Conservation (phyloP, 805 yeast species). For the Cyberlindnera misumaiensis region DNA sequence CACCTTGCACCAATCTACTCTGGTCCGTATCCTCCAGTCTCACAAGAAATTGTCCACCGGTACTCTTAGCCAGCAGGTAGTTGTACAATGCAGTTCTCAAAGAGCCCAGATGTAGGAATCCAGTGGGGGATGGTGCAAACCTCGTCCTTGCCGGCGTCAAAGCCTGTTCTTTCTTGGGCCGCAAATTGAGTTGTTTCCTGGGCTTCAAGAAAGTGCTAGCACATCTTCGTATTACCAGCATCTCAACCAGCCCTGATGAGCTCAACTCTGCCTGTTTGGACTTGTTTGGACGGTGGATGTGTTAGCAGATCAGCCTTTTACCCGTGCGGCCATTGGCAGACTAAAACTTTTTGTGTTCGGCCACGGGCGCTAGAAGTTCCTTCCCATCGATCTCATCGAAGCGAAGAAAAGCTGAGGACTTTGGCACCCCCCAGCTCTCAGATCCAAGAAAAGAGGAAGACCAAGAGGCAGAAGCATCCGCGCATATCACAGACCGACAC, state of each 20-base stretch:
- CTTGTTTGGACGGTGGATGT: no score
- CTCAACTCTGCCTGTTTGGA: no score
- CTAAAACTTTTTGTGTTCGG: no score
- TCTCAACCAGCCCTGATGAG: conserved; percentile 5
- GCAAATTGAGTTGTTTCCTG: conserved; percentile 7
- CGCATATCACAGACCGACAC: no score
- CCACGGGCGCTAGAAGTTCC: no score
- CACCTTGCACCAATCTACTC: conserved; percentile 68
- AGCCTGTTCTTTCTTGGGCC: conserved; percentile 24
- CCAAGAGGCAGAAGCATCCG: no score
- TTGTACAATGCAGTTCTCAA: conserved; percentile 90
- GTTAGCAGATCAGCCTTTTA: no score
- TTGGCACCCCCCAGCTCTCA: no score
- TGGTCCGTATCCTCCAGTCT: conserved; percentile 93
- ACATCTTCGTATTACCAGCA: background rate
- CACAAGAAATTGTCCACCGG: conserved; percentile 74
- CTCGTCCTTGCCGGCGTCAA: conserved; percentile 63
- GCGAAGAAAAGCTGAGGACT: no score
- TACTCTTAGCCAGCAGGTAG: conserved; percentile 69
- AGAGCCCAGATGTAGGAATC: conserved; percentile 89
- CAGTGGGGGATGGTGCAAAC: conserved; percentile 98
- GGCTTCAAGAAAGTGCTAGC: conserved; percentile 12
- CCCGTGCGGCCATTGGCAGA: no score
- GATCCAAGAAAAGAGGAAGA: no score
- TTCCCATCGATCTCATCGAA: no score